phyloP scores from a whole-genome alignment of 768 basidiomycete species.

The Tricholoma terreum region DNA sequence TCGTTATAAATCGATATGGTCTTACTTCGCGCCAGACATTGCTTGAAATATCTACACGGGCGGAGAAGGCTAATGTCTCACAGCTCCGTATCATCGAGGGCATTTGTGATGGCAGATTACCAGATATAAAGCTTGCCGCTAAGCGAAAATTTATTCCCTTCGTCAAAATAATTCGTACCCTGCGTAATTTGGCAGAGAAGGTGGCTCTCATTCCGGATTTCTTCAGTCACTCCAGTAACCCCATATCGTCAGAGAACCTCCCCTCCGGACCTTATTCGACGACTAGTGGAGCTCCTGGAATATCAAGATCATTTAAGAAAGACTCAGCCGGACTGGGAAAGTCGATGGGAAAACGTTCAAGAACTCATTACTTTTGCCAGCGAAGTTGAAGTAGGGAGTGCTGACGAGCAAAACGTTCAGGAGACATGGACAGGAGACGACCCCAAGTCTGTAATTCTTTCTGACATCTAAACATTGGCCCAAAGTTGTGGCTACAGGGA shows the following conservation, averaged over 20 bases:
- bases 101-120: slow-evolving; percentile 57
- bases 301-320: slow-evolving; percentile 70
- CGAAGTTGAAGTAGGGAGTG: slow-evolving; percentile 40
- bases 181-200: slow-evolving; percentile 52
- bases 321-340: slow-evolving; percentile 71
- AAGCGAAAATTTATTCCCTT: slow-evolving; percentile 63
- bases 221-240: not conserved
- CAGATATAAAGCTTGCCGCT: slow-evolving; percentile 64
- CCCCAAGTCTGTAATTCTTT: not conserved
- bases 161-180: slow-evolving; percentile 48
- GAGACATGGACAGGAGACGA: not conserved
- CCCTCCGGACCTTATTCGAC: slow-evolving; percentile 62
- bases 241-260: slow-evolving; percentile 44
- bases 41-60: slow-evolving; percentile 50
- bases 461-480: not conserved
- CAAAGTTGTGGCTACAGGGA: slow-evolving; percentile 25
- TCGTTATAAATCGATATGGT: not conserved
- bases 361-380: slow-evolving; percentile 80
- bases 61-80: slow-evolving; percentile 49
- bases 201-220: slow-evolving; percentile 31
- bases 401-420: not conserved
- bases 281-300: slow-evolving; percentile 51
- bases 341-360: slow-evolving; percentile 82
- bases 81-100: slow-evolving; percentile 59
- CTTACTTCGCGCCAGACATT: slow-evolving; percentile 45